Evolutionary conservation across 2,329 filamentous ascomycete species (phyloP), one percentile per base, ranked within the genome.

Genomic region (Lachnellula willkommii): DNA sequence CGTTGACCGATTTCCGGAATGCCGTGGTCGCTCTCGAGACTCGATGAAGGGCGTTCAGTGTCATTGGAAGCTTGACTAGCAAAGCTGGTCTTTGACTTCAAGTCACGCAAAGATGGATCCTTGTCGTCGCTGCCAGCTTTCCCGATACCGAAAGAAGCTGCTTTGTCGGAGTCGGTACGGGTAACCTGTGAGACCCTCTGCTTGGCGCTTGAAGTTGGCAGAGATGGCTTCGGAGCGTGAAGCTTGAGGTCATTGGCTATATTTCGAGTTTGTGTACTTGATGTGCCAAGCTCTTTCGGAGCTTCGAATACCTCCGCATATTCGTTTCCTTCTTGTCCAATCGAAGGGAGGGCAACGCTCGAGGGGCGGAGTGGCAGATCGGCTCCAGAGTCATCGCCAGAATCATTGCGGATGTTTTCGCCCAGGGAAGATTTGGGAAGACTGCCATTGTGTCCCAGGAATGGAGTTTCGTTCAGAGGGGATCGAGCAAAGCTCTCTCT

Each of bases 1-100:
- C 92, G 88, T 67, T 89, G 84, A 48, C 93, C 93, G 63, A 96
- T 94, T 69, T 95, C 89, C 2, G 92, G 92, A 65, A 96, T 96
- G 22, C 92, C 93, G 54, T 91, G 85, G 61, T 94, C 89, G 47
- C 93, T 88, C 17, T 87, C 87, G 42, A 74, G 68, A 60, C 80
- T 69, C 12, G 83, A 84, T 46, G 72, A 73, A 7, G 81, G 81
- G 53, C 81, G 80, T 55, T 78, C 75, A 47, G 77, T 74, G 49
- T 62, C 59, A 53, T 57, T 61, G 2, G 68, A 74, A 42, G 72
- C 73, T 47, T 79, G 76, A 54, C 77, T 77, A 47, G 77, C 76
- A 43, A 79, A 79, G 68, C 83, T 89, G 32, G 80, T 77, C 62
- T 84, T 83, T 62, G 87, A 83, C 70, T 82, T 83, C 58, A 86